A percentile compares a stretch with the other conserved stretches of the same genome.
Conservation (phyloP, 306 rosid genomes). For the Rosa lucieae region DNA sequence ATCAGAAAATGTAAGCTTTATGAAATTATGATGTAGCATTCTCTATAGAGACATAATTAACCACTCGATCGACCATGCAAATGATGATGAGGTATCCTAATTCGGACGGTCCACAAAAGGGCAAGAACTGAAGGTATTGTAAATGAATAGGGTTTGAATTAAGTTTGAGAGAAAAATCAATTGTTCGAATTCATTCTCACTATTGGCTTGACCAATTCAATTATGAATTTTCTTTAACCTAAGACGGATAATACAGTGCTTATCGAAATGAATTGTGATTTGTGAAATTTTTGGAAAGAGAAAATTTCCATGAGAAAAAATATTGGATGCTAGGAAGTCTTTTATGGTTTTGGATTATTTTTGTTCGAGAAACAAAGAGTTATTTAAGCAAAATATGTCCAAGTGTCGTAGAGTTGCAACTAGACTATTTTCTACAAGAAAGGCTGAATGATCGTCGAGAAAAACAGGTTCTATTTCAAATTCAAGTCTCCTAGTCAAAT, state of each 20-base stretch:
- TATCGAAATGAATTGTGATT: neutral
- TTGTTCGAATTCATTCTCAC: neutral
- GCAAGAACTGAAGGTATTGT: neutral
- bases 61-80: neutral
- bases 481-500: neutral
- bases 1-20: neutral
- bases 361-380: neutral
- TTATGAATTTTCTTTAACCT: neutral
- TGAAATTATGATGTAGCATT: neutral
- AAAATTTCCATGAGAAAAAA: neutral
- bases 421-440: neutral
- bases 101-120: neutral
- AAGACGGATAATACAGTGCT: neutral
- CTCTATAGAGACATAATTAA: neutral
- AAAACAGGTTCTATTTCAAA: neutral
- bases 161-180: neutral
- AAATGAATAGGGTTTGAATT: neutral
- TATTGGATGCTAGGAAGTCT: neutral
- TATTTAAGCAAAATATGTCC: neutral
- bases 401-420: neutral
- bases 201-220: neutral
- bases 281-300: neutral
- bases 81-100: neutral
- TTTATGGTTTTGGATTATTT: neutral
- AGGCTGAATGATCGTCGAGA: neutral